A percentile compares a stretch with the other conserved stretches of the same genome.
Evolutionary conservation across 1,284 basidiomycete species (phyloP).

Genomic region (Caloboletus inedulis): DNA sequence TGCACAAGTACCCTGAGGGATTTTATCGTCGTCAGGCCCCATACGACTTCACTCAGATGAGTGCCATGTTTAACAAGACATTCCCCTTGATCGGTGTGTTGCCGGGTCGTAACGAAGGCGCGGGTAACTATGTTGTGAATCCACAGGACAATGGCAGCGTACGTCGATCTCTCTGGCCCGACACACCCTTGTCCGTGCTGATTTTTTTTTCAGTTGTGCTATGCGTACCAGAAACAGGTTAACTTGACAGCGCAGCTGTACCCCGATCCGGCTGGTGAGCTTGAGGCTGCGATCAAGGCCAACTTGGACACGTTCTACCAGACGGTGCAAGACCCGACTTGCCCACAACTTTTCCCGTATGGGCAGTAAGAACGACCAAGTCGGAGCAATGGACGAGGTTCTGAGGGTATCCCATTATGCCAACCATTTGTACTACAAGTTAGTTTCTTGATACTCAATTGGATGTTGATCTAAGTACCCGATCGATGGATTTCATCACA

Average conservation of each 20-base stretch:
- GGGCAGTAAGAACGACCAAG: constrained; percentile 3
- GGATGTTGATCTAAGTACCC: background rate
- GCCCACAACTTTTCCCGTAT: constrained; percentile 22
- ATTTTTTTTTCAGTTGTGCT: too few relatives aligned
- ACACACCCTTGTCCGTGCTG: too few relatives aligned
- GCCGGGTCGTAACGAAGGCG: too few relatives aligned
- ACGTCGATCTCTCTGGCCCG: too few relatives aligned
- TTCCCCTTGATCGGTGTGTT: too few relatives aligned
- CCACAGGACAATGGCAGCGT: too few relatives aligned
- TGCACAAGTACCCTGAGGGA: too few relatives aligned
- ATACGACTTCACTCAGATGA: too few relatives aligned
- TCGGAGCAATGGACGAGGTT: background rate
- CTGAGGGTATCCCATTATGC: background rate
- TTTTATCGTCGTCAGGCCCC: too few relatives aligned
- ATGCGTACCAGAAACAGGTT: too few relatives aligned
- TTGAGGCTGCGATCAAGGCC: constrained; percentile 22
- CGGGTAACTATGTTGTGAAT: too few relatives aligned
- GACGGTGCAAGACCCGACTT: constrained; percentile 13
- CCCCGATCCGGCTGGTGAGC: constrained; percentile 21
- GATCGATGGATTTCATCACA: background rate
- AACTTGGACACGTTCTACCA: constrained; percentile 27
- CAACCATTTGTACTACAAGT: background rate
- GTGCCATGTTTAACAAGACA: too few relatives aligned
- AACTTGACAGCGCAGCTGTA: constrained; percentile 10
- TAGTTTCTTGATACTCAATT: background rate